Evolutionary conservation across 495 filamentous ascomycete genomes (phyloP), one percentile per base, ranked within the genome.

Genomic region (Chaetomium fimeti): DNA sequence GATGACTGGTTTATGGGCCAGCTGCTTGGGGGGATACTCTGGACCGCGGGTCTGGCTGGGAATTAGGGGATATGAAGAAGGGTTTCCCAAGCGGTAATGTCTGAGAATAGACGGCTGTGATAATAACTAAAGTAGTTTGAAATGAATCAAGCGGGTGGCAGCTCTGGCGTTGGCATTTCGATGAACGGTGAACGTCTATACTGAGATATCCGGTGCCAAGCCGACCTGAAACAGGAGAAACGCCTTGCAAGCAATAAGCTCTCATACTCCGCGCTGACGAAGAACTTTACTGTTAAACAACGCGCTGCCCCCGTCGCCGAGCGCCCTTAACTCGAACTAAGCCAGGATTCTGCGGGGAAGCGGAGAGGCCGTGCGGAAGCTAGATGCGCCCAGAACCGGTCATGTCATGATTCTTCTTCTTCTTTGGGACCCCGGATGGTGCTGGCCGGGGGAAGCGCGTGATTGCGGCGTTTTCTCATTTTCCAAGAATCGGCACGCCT

Each of bases 1-100:
- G 68, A 79, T 16, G 60, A 64, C 49, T 69, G 64, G 51, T 78
- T 78, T 53, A 66, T 76, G 63, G 66, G 36, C 2, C 74, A 74
- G 54, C 29, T 76, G 6, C 38, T 66, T 7, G 69, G 68, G 5
- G 76, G 67, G 28, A 77, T 78, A 24, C 40, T 76, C 20, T 79
- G 77, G 77, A 63, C 72, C 20, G 73, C 73, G 1, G 57, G 57
- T 9, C 9, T 57, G 7, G 29, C 54, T 56, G 15, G 51, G 20
- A 52, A 52, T 27, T 52, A 11, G 43, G 43, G 16, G 43, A 47
- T 16, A 18, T 5, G n/a, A n/a, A 47, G n/a, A 3, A n/a, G 43
- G 5, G 7, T 36, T 11, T 36, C 32, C 32, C 32, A n/a, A n/a
- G n/a, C n/a, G n/a, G n/a, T n/a, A n/a, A n/a, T n/a, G n/a, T n/a